These are phyloP conservation scores for Tulasnella sp. DNA, from an alignment of 768 basidiomycete genomes.

Conservation along the genomic window DNA sequence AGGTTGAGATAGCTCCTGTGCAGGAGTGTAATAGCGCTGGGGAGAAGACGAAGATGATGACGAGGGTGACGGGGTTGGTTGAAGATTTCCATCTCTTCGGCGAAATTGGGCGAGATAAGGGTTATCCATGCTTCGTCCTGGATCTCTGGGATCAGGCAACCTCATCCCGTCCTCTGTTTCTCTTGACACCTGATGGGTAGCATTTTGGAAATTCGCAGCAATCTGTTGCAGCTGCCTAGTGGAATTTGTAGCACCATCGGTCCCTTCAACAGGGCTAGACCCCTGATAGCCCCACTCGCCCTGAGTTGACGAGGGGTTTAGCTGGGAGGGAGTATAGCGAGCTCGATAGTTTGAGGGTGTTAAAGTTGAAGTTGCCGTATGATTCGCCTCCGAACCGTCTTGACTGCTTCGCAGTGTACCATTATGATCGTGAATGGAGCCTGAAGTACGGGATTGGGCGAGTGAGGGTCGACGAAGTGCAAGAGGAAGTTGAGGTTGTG, in stretches of 20 bases:
- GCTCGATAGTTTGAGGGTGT: not conserved
- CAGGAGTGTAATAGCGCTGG: slow-evolving; percentile 1
- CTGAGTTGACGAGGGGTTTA: not conserved
- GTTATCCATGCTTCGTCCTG: too few species aligned
- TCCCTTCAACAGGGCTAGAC: not conserved
- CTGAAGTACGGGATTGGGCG: slow-evolving; percentile 1
- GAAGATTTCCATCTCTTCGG: too few species aligned
- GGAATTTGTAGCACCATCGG: not conserved
- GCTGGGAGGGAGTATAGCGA: not conserved
- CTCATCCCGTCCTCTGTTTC: slow-evolving; percentile 3
- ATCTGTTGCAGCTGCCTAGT: slow-evolving; percentile 2
- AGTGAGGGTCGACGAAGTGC: slow-evolving; percentile 35
- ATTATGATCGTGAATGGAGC: not conserved
- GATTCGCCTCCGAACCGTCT: slow-evolving; percentile 3
- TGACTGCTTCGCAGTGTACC: not conserved
- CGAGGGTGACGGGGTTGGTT: too few species aligned
- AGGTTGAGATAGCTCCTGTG: not conserved
- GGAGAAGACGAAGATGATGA: too few species aligned
- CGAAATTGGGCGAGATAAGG: too few species aligned
- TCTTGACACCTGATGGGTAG: slow-evolving; percentile 4
- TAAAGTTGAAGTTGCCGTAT: not conserved
- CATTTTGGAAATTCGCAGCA: slow-evolving; percentile 2
- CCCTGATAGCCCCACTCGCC: not conserved
- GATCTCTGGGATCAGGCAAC: too few species aligned
- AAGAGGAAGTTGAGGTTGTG: not conserved